Conservation (phyloP, 2,329 filamentous ascomycete genomes). For the Pseudovirgaria hyperparasitica region DNA sequence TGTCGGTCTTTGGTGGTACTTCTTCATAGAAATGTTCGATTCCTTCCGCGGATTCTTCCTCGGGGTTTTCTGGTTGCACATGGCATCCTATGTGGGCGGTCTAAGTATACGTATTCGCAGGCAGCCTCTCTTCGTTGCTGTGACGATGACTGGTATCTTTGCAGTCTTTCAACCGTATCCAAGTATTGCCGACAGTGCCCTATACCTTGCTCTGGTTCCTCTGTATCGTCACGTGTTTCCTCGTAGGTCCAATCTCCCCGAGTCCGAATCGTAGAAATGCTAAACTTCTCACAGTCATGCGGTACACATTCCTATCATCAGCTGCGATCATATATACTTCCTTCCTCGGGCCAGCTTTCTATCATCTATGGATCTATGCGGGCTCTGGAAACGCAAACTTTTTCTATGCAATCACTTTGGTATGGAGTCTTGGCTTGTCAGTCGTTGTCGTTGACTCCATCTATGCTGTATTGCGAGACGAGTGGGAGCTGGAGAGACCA, state of each 20-base stretch:
- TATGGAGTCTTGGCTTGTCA: constrained; percentile 86
- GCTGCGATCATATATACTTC: constrained; percentile 77
- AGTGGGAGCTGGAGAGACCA: constrained; percentile 85
- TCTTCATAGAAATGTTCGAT: constrained; percentile 99
- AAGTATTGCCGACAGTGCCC: constrained; percentile 75
- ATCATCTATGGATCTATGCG: constrained; percentile 96
- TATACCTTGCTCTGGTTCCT: constrained; percentile 73
- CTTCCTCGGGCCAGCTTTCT: constrained; percentile 86
- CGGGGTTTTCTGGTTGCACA: constrained; percentile 93
- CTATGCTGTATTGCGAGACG: constrained; percentile 80
- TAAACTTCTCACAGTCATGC: constrained; percentile 50
- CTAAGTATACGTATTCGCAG: constrained; percentile 69
- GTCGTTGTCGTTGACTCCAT: constrained; percentile 77
- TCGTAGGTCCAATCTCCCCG: constrained; percentile 33
- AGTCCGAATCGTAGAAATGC: not conserved
- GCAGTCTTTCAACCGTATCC: constrained; percentile 96
- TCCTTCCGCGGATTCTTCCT: constrained; percentile 95
- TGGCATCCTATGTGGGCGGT: constrained; percentile 78
- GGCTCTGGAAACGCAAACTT: constrained; percentile 98
- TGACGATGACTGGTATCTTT: constrained; percentile 77
- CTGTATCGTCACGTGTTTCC: constrained; percentile 88
- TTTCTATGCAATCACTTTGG: constrained; percentile 98
- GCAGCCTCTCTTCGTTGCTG: constrained; percentile 77
- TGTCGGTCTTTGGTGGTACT: constrained; percentile 98
- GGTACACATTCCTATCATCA: constrained; percentile 79